Percentiles rank a stretch among this genome's conserved stretches.
Evolutionary conservation across 2,329 filamentous ascomycete genomes (phyloP).

Genomic region (Beauveria caledonica): DNA sequence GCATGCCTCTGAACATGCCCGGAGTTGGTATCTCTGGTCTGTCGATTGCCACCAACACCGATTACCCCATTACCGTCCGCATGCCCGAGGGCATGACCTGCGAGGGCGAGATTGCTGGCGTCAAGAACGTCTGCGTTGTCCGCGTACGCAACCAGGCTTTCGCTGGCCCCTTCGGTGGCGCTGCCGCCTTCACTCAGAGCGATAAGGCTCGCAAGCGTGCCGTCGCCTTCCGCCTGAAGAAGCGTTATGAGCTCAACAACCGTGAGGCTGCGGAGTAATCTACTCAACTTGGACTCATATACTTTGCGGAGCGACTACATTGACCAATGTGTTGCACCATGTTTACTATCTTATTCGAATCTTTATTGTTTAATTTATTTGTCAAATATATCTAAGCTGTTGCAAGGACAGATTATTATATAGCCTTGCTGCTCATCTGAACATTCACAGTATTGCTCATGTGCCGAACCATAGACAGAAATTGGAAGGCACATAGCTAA

Average conservation of each 20-base stretch:
- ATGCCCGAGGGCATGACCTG: constrained; percentile 53
- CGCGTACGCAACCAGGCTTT: constrained; percentile 50
- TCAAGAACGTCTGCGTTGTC: constrained; percentile 44
- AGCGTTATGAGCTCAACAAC: constrained; percentile 5
- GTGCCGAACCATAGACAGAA: no score
- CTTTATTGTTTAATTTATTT: background rate
- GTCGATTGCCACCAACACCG: constrained; percentile 45
- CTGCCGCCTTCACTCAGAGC: constrained; percentile 52
- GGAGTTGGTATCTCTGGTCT: constrained; percentile 44
- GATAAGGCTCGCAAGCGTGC: constrained; percentile 48
- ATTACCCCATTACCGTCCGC: constrained; percentile 53
- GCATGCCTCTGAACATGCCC: constrained; percentile 50
- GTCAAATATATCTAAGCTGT: background rate
- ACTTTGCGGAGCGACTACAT: background rate
- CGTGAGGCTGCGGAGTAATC: background rate
- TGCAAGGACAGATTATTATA: no score
- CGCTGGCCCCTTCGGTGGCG: constrained; percentile 55
- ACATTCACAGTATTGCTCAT: no score
- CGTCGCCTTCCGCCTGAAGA: constrained; percentile 31
- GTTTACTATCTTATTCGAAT: background rate
- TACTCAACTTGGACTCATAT: background rate
- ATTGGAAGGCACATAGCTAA: no score
- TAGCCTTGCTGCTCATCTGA: no score
- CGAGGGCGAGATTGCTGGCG: background rate
- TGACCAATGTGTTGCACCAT: no score